These are phyloP conservation scores for Botrytis pseudocinerea DNA, from an alignment of 2,329 filamentous ascomycete genomes.

Conservation along the genomic window DNA sequence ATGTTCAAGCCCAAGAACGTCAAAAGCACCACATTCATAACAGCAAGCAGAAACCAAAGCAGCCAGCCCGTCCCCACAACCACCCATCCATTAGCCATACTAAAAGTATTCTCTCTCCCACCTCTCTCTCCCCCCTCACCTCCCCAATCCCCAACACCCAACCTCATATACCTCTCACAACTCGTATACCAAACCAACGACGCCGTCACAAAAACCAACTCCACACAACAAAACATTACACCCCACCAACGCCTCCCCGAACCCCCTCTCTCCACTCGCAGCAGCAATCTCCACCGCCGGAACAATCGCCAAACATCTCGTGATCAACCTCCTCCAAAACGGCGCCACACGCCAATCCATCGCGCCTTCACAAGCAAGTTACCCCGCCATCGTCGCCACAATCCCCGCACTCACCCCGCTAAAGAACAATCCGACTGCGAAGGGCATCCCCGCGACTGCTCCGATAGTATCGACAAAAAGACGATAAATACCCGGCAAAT, in stretches of 20 bases:
- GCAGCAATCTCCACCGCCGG: conserved; percentile 80
- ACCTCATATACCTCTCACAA: conserved; percentile 74
- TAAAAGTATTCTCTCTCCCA: conserved; percentile 30
- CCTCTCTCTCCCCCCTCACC: conserved; percentile 25
- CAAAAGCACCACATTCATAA: conserved; percentile 74
- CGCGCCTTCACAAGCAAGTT: conserved; percentile 83
- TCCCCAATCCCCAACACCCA: background rate
- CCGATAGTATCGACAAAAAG: too few species aligned
- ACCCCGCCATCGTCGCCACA: conserved; percentile 82
- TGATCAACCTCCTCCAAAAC: conserved; percentile 76
- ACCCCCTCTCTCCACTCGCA: conserved; percentile 66
- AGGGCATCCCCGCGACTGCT: conserved; percentile 48
- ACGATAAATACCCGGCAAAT: too few species aligned
- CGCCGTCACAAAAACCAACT: conserved; percentile 77
- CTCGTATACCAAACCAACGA: conserved; percentile 84
- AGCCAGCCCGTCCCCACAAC: conserved; percentile 55
- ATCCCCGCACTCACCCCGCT: conserved; percentile 80
- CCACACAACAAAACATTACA: conserved; percentile 75
- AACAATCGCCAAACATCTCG: conserved; percentile 74
- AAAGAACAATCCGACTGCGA: conserved; percentile 75
- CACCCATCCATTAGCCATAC: conserved; percentile 70
- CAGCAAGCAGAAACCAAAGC: conserved; percentile 71
- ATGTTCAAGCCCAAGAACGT: conserved; percentile 56
- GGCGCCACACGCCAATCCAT: conserved; percentile 71
- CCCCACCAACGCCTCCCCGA: conserved; percentile 69